Evolutionary conservation across 352 stramenopile species (phyloP), one percentile per base, ranked within the genome.

Genomic region (Peronospora tabacina): DNA sequence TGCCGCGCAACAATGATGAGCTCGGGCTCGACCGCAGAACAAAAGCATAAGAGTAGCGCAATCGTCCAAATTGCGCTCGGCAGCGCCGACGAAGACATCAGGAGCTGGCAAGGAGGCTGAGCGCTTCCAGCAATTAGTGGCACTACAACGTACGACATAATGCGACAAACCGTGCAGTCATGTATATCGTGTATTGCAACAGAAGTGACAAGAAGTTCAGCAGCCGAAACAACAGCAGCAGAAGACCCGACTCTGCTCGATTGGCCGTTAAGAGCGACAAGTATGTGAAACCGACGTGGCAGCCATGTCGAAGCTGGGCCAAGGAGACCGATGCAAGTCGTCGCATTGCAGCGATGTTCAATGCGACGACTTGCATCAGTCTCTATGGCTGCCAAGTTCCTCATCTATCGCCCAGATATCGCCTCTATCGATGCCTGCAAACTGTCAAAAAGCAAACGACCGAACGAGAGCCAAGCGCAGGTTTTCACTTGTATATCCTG

Each of bases 81-180:
- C 28, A 32, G 28, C 45, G 55, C 44, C 44, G 42, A 55, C 35
- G 49, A 44, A 54, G 57, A 10, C 17, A 10, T 9, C 47, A 30
- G 11, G 48, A 58, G 15, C n/a, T 44, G 5, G 32, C 48, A 26
- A 26, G 2, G 22, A 26, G 22, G 4, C 22, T 26, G 22, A 26
- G 22, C 7, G 22, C 22, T 5, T 26, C 22, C 22, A 26, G 22
- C 22, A 2, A 26, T 26, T 6, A 26, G 4, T 2, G 1, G 4
- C 2, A 26, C 22, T 2, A 26, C 22, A 26, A 7, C 1, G 3
- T 26, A 6, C 22, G 22, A 26, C 22, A 26, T 7, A 2, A 5
- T 26, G 19, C 22, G 4, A 7, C 0, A 2, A 26, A 5, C 4
- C 4, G 4, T 5, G 22, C 22, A 26, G n/a, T n/a, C 22, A 26